Conservation (phyloP, 257 asterid species). For the Solanum sparsipilum region DNA sequence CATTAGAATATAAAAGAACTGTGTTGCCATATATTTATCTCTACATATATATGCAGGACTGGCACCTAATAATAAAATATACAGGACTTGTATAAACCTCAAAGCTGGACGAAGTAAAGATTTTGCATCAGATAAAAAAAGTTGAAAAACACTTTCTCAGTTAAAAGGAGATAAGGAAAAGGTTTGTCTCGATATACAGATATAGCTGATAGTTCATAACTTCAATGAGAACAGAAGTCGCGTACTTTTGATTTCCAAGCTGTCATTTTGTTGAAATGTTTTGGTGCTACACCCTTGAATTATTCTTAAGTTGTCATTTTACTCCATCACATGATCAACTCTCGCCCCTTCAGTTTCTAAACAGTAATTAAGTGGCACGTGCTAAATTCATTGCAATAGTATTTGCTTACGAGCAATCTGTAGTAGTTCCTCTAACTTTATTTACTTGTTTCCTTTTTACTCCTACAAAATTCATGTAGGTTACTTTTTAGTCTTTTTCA, state of each 20-base stretch:
- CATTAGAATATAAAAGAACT: neutral
- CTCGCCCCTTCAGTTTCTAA: neutral
- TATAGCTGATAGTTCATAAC: neutral
- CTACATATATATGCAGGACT: neutral
- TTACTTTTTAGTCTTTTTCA: neutral
- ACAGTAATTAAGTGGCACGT: neutral
- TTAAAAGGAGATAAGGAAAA: neutral
- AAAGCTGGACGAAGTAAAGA: neutral
- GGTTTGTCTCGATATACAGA: neutral
- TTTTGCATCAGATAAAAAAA: neutral
- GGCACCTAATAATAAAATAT: neutral
- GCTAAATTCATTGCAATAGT: neutral
- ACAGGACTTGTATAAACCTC: neutral
- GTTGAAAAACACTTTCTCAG: neutral
- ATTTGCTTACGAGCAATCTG: neutral
- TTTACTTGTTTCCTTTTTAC: neutral
- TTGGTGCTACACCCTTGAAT: neutral
- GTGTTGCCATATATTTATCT: neutral
- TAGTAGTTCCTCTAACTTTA: neutral
- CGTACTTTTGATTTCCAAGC: neutral
- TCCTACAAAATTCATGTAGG: neutral
- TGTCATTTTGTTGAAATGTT: neutral
- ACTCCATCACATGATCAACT: neutral
- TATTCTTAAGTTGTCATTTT: neutral
- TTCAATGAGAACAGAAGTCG: neutral